A percentile compares a stretch with the other conserved stretches of the same genome.
Evolutionary conservation across 2,329 filamentous ascomycete genomes (phyloP).

Genomic region (Diplodia mutila): DNA sequence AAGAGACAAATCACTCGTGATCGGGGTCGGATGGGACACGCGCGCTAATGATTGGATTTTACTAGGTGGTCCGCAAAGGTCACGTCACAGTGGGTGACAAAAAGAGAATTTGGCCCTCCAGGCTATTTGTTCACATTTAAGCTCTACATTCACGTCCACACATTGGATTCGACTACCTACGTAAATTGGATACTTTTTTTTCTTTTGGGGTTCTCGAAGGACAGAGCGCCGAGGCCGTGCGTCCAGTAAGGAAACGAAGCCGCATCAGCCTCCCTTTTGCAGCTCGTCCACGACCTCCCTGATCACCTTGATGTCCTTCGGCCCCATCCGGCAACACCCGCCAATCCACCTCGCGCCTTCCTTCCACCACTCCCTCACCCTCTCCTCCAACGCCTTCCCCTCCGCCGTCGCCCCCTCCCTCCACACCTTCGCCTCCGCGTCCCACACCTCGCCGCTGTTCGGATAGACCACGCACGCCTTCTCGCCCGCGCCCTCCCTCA

Average conservation of each 20-base stretch:
- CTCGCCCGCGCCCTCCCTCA: constrained; percentile 28
- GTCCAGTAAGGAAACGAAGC: neutral
- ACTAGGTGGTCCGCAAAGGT: too few relatives aligned
- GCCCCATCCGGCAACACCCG: constrained; percentile 53
- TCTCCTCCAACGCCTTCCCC: constrained; percentile 34
- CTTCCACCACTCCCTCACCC: constrained; percentile 39
- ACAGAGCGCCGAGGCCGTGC: neutral
- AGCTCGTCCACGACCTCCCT: constrained; percentile 15
- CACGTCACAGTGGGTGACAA: too few relatives aligned
- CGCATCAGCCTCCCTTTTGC: neutral
- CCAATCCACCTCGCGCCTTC: constrained; percentile 50
- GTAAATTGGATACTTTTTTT: neutral
- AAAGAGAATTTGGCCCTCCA: too few relatives aligned
- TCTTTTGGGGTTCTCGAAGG: neutral
- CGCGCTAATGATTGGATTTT: too few relatives aligned
- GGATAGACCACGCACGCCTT: constrained; percentile 14
- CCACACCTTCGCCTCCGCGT: constrained; percentile 46
- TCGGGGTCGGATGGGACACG: too few relatives aligned
- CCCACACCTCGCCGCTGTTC: constrained; percentile 52
- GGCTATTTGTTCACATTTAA: too few relatives aligned
- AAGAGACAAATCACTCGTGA: too few relatives aligned
- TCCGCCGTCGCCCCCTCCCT: constrained; percentile 33
- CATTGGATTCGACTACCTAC: too few relatives aligned
- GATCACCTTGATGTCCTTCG: constrained; percentile 46
- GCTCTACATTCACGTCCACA: too few relatives aligned